Evolutionary conservation across 2,329 filamentous ascomycete species (phyloP), one percentile per base, ranked within the genome.

Genomic region (Biscogniauxia marginata): DNA sequence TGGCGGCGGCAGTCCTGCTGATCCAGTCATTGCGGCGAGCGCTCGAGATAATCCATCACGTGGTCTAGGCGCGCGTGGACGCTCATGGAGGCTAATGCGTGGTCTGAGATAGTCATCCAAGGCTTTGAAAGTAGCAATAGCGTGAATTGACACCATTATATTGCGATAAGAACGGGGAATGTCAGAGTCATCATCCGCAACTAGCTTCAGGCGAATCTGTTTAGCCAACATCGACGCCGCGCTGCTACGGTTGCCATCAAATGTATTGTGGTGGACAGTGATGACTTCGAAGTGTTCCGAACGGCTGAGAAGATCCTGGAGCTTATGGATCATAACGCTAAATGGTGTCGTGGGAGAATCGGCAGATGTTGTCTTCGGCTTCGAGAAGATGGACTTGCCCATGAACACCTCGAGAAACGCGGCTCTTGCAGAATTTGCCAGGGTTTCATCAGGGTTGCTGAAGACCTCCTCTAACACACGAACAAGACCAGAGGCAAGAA

Each of bases 201-300:
- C 84, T 30, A 99, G 80, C 65, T 91, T 93, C 46, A 99, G 82
- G 30, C 93, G 86, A 30, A 99, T 88, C 69, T 99, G 95, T 72
- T 98, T 98, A 4, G 92, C 93, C 5, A 99, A 81, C 93, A 99
- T 97, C 0, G 93, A 96, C 0, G 93, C 88, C 20, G 93, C 91
- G 69, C 91, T 97, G 73, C 88, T 96, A 57, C 93, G 86, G 64
- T 91, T 96, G 53, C 89, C 91, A 70, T 97, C 93, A 65, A 93
- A 90, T 4, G 90, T 88, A 65, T 96, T 96, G 60, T 96, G 90
- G 71, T 96, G 91, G 54, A 98, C 93, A 7, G 95, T 99, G 59
- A 96, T 85, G 46, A 99, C 93, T 70, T 99, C 95, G 67, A 98
- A 99, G 77, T 98, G 93, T 77, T 99, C 95, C 30, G 93, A 96